Conservation (phyloP, 2,329 filamentous ascomycete species). For the Zymoseptoria brevis region DNA sequence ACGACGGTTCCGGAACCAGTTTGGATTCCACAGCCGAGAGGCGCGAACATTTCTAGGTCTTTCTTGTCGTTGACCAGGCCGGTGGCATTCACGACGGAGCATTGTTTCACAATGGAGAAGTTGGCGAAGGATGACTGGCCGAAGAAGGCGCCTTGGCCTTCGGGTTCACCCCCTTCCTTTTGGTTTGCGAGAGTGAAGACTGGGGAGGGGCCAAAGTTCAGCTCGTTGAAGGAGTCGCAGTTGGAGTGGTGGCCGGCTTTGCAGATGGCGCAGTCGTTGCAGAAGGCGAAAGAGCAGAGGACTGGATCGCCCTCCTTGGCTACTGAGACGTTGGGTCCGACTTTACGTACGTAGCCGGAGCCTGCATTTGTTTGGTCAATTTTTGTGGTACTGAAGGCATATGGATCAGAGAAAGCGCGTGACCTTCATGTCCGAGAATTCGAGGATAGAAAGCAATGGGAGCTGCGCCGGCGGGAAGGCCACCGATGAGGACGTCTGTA, state of each 20-base stretch:
- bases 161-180: constrained; percentile 18
- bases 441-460: constrained; percentile 38
- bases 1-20: constrained; percentile 38
- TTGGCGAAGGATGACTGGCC: constrained; percentile 41
- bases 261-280: constrained; percentile 42
- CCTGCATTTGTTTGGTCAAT: constrained; percentile 16
- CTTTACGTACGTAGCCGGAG: constrained; percentile 42
- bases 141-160: constrained; percentile 39
- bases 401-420: background rate
- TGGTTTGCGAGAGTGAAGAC: constrained; percentile 21
- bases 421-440: constrained; percentile 49
- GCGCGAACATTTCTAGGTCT: constrained; percentile 37
- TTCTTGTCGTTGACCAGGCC: constrained; percentile 31
- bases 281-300: constrained; percentile 43
- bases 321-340: constrained; percentile 36
- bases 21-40: constrained; percentile 41
- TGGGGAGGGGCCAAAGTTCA: constrained; percentile 35
- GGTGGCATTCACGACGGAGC: constrained; percentile 37
- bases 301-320: constrained; percentile 41
- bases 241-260: constrained; percentile 39
- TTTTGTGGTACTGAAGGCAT: background rate
- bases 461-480: constrained; percentile 27
- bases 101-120: constrained; percentile 34
- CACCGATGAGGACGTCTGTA: constrained; percentile 37
- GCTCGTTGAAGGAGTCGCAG: constrained; percentile 41